Evolutionary conservation across 495 filamentous ascomycete species (phyloP).

Genomic region (Amphirosellinia nigrospora): DNA sequence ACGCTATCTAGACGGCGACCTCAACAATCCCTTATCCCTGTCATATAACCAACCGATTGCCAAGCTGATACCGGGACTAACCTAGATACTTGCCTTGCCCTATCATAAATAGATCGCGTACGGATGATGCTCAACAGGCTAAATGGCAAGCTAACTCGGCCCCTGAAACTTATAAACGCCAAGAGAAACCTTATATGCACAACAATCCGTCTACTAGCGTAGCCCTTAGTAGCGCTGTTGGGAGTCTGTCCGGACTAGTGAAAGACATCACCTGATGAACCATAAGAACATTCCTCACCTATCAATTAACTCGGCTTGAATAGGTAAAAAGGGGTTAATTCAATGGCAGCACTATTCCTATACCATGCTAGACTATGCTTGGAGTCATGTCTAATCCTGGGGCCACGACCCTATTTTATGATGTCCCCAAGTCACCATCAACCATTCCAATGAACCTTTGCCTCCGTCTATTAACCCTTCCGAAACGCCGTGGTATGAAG

Average conservation of each 20-base stretch:
- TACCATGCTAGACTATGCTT: constrained; percentile 20
- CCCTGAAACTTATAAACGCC: background rate
- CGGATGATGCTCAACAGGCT: background rate
- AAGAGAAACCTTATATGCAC: constrained; percentile 6
- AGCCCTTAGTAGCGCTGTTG: too few species aligned
- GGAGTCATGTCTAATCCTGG: constrained; percentile 3
- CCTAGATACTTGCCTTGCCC: background rate
- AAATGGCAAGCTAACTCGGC: background rate
- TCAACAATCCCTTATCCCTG: background rate
- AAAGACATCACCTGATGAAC: too few species aligned
- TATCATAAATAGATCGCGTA: background rate
- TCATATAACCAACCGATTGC: background rate
- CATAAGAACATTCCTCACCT: background rate
- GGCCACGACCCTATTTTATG: constrained; percentile 10
- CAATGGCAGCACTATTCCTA: constrained; percentile 15
- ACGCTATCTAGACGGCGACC: too few species aligned
- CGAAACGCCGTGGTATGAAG: constrained; percentile 23
- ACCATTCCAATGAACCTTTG: constrained; percentile 8
- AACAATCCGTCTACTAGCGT: background rate
- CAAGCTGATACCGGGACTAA: background rate
- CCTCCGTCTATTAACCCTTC: constrained; percentile 9
- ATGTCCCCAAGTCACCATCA: background rate
- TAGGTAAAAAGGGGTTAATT: background rate
- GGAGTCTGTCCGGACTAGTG: too few species aligned
- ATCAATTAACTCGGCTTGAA: background rate